phyloP scores from a whole-genome alignment of 768 basidiomycete genomes.

The Lentinus brumalis region DNA sequence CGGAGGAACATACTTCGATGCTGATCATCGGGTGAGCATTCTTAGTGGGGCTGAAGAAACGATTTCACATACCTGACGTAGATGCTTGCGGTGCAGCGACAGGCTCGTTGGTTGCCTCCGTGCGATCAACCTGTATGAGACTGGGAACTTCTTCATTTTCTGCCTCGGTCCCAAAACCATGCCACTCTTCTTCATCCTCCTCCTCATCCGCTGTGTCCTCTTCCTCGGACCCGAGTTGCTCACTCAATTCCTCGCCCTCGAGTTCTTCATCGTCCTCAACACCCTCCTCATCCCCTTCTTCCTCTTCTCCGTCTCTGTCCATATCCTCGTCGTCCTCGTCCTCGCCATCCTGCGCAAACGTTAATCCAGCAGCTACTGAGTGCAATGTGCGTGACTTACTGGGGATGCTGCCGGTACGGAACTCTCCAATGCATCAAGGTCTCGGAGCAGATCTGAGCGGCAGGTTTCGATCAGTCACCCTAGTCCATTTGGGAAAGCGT shows the following conservation, averaged over 20 bases:
- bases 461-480: neutral
- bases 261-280: conserved; percentile 28
- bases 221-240: conserved; percentile 1
- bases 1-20: conserved; percentile 76
- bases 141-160: neutral
- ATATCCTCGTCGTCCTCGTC: conserved; percentile 14
- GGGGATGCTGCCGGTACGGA: conserved; percentile 10
- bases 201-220: conserved; percentile 14
- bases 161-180: conserved; percentile 1
- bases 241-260: conserved; percentile 7
- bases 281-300: conserved; percentile 23
- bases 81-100: conserved; percentile 7
- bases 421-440: conserved; percentile 28
- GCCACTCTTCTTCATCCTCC: conserved; percentile 40
- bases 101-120: conserved; percentile 36
- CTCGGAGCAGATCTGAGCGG: conserved; percentile 29
- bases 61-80: neutral
- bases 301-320: conserved; percentile 28
- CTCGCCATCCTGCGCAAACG: neutral
- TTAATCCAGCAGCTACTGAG: too few species aligned
- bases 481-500: neutral
- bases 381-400: neutral
- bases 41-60: neutral
- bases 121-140: conserved; percentile 32
- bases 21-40: conserved; percentile 26